Base-by-base conservation (phyloP, 2,329 filamentous ascomycete species). In the Thelonectria discophora region DNA sequence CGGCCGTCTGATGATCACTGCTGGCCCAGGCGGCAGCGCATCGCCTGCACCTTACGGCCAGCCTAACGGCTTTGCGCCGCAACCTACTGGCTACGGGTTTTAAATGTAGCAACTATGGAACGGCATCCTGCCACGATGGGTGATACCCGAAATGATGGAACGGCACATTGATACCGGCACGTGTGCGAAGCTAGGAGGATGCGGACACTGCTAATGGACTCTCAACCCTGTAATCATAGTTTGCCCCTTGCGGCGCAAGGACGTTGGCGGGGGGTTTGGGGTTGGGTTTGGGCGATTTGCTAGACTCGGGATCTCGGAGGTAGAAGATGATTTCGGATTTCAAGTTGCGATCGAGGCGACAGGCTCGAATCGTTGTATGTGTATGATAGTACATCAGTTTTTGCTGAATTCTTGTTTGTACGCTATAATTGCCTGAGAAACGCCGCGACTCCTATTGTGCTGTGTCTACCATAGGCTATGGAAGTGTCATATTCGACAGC, bases 1-100 rank as follows among this genome's bases (percentile, higher is more conserved):
- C 65, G 90, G 89, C 67, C 89, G 95, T 55, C 86, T 99, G 54
- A 97, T 99, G 94, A 91, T 99, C 70, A 99, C 95, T 39, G 93
- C 96, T 73, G 95, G 94, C 10, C 92, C 94, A 21, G 82, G 83
- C 74, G 77, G 82, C 66, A 67, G 72, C 58, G 77, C 86, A 61
- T 87, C 88, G 57, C 89, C 91, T 10, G 86, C 86, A 52, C 88
- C 90, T 3, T 96, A 77, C 55, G 86, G 85, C 50, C 92, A 95
- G 74, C 84, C 92, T 20, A 98, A 97, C 74, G 94, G 94, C 59
- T 92, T 97, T 73, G 89, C 90, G 61, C 91, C 94, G 60, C 94
- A 97, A 82, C 86, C 91, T 54, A 98, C 94, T 66, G 93, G 91
- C 62, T 94, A 87, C 78, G 85, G 85, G 68, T 87, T 80, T 76